These are phyloP conservation scores for Phytophthora tentaculata DNA, from an alignment of 352 stramenopile genomes.

Conservation along the genomic window DNA sequence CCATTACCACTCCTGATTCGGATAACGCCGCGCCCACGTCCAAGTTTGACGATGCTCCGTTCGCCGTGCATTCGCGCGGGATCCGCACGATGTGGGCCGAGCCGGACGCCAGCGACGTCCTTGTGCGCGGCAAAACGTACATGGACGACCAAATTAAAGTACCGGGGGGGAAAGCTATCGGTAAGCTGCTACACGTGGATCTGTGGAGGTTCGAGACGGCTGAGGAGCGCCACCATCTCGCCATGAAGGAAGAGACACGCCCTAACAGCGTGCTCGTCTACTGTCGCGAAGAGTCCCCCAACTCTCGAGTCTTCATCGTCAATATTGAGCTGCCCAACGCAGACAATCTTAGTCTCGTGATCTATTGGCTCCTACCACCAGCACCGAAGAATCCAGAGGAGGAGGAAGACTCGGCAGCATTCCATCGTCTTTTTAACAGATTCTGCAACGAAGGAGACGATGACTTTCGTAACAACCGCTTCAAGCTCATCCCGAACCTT, in stretches of 20 bases:
- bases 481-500: constrained; percentile 92
- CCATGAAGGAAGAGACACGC: constrained; percentile 49
- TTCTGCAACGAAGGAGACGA: constrained; percentile 58
- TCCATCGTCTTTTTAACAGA: constrained; percentile 60
- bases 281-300: constrained; percentile 48
- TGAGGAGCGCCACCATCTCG: constrained; percentile 61
- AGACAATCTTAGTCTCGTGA: constrained; percentile 74
- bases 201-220: constrained; percentile 55
- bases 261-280: constrained; percentile 58
- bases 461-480: constrained; percentile 72
- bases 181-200: constrained; percentile 71
- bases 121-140: constrained; percentile 66
- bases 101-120: constrained; percentile 52
- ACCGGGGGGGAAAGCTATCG: constrained; percentile 45
- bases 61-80: constrained; percentile 36
- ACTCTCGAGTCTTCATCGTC: constrained; percentile 85
- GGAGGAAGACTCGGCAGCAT: constrained; percentile 39
- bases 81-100: constrained; percentile 71
- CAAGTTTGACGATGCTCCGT: constrained; percentile 43
- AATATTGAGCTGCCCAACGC: constrained; percentile 85
- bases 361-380: constrained; percentile 73
- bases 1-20: constrained; percentile 23
- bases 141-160: constrained; percentile 66
- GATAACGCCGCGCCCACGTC: constrained; percentile 19
- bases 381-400: constrained; percentile 10